These are phyloP conservation scores for Cucurbita ficifolia DNA, from an alignment of 306 rosid species.

Conservation along the genomic window DNA sequence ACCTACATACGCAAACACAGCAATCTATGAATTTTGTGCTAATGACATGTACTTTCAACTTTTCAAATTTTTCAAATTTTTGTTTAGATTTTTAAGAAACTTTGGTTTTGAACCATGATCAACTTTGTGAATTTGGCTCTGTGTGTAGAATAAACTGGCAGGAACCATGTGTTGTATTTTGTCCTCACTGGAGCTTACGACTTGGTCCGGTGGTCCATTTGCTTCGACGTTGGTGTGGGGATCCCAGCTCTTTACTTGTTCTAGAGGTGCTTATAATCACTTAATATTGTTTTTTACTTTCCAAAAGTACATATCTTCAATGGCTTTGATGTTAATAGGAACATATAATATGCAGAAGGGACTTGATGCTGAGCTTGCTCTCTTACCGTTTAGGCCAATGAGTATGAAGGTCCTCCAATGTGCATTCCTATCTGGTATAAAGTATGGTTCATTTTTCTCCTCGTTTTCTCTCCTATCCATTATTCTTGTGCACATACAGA, in stretches of 20 bases:
- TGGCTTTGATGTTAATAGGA: not conserved
- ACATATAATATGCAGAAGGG: slow-evolving; percentile 31
- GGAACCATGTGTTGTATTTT: slow-evolving; percentile 79
- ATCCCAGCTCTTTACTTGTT: slow-evolving; percentile 65
- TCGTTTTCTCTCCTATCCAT: not conserved
- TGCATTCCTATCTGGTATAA: slow-evolving; percentile 59
- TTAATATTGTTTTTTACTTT: not conserved
- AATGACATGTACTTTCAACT: not conserved
- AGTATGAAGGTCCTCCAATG: slow-evolving; percentile 76
- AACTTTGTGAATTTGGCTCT: slow-evolving; percentile 13
- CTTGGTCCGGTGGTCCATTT: slow-evolving; percentile 78
- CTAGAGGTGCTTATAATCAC: slow-evolving; percentile 43
- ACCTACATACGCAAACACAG: not conserved
- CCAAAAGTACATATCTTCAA: not conserved
- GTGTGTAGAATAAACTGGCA: slow-evolving; percentile 48
- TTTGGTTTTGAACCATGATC: not conserved
- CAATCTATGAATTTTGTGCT: not conserved
- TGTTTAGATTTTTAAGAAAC: not conserved
- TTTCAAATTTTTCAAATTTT: not conserved
- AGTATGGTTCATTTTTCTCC: slow-evolving; percentile 25
- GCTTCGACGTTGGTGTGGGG: slow-evolving; percentile 63
- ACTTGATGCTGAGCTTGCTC: slow-evolving; percentile 47
- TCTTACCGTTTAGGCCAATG: slow-evolving; percentile 69
- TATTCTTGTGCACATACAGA: not conserved
- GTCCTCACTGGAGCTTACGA: slow-evolving; percentile 80